These are phyloP conservation scores for Trypanosoma mega DNA, from an alignment of 208 protist genomes.

Conservation along the genomic window DNA sequence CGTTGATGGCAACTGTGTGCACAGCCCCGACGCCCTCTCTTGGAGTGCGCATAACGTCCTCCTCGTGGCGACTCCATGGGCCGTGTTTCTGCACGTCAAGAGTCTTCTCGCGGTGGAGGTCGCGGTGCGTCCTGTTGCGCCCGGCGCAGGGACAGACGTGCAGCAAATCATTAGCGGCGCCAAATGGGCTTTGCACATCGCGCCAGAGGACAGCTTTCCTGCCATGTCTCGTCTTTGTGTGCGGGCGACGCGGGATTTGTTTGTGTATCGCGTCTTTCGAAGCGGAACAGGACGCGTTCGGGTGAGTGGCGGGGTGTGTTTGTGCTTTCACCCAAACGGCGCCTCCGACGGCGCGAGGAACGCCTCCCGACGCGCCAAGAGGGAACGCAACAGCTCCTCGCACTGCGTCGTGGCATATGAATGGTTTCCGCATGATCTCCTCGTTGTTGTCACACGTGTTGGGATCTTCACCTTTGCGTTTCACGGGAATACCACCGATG, in stretches of 20 bases:
- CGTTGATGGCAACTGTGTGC: conserved; percentile 37
- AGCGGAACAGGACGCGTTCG: conserved; percentile 21
- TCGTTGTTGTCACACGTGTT: conserved; percentile 49
- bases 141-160: not conserved
- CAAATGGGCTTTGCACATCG: conserved; percentile 56
- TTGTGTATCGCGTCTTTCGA: conserved; percentile 74
- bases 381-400: conserved; percentile 10
- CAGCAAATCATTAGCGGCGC: conserved; percentile 29
- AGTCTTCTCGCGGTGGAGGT: conserved; percentile 33
- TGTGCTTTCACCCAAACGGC: conserved; percentile 1
- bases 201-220: conserved; percentile 62
- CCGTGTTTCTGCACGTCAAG: conserved; percentile 52
- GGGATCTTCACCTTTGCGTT: conserved; percentile 52
- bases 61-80: conserved; percentile 58
- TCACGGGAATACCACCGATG: conserved; percentile 29
- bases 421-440: conserved; percentile 56
- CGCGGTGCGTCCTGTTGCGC: conserved; percentile 20
- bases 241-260: conserved; percentile 51
- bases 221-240: conserved; percentile 62
- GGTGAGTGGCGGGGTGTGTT: conserved; percentile 15
- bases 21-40: conserved; percentile 39
- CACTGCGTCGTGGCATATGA: conserved; percentile 57
- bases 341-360: not conserved
- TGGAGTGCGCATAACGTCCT: conserved; percentile 87
- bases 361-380: not conserved